Evolutionary conservation across 2,329 filamentous ascomycete species (phyloP).

Genomic region (Ophiocordyceps robertsii): DNA sequence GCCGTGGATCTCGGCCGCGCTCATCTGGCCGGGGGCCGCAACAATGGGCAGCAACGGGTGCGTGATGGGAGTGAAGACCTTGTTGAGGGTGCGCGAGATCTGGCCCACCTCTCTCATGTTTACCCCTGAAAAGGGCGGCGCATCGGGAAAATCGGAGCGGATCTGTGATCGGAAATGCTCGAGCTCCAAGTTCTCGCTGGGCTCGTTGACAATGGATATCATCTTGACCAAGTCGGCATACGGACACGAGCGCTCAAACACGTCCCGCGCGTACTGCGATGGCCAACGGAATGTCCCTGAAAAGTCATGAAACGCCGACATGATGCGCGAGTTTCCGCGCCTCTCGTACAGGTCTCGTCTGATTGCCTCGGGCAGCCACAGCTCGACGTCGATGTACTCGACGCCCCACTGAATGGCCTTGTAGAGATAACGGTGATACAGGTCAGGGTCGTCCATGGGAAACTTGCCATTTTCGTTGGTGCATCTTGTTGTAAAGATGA

Average conservation of each 20-base stretch:
- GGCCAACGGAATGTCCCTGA: conserved; percentile 77
- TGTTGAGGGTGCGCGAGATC: conserved; percentile 71
- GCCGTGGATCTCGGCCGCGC: conserved; percentile 72
- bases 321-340: conserved; percentile 69
- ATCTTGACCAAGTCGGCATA: conserved; percentile 85
- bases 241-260: conserved; percentile 58
- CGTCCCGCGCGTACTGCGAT: conserved; percentile 53
- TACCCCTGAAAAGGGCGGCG: conserved; percentile 65
- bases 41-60: conserved; percentile 74
- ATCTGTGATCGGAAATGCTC: conserved; percentile 78
- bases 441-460: conserved; percentile 62
- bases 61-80: conserved; percentile 77
- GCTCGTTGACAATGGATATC: conserved; percentile 70
- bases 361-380: conserved; percentile 73
- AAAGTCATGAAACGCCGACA: conserved; percentile 87
- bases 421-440: conserved; percentile 71
- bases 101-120: conserved; percentile 85
- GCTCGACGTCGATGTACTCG: conserved; percentile 80
- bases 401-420: conserved; percentile 80
- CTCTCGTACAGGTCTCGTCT: conserved; percentile 52
- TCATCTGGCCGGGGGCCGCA: conserved; percentile 74
- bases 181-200: conserved; percentile 80
- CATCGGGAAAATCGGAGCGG: conserved; percentile 51
- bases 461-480: conserved; percentile 73
- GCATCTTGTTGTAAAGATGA: conserved; percentile 78